A percentile compares a stretch with the other conserved stretches of the same genome.
Conservation (phyloP, 164 flowering plant genomes). For the Nelumbo lutea region DNA sequence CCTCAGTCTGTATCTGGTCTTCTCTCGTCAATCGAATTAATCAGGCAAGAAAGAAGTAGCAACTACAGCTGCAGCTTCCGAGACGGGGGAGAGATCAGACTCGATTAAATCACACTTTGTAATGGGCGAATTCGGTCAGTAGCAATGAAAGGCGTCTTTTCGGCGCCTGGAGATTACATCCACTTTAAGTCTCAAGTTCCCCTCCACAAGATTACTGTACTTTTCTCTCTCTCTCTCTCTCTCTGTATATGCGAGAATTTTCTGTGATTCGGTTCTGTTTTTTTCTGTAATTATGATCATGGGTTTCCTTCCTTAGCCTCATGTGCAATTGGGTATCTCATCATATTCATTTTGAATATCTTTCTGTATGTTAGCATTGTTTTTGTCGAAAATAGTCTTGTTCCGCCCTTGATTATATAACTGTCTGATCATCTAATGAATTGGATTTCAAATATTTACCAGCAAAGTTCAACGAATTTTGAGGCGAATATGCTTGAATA, state of each 20-base stretch:
- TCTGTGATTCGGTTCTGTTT: not conserved
- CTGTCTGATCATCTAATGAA: not conserved
- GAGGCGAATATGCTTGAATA: too few relatives aligned
- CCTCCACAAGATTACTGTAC: constrained; percentile 95
- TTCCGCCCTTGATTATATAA: not conserved
- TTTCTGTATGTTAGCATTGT: not conserved
- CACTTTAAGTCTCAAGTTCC: constrained; percentile 99
- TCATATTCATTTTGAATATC: not conserved
- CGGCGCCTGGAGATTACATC: constrained; percentile 95
- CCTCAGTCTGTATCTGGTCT: too few relatives aligned
- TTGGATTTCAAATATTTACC: not conserved
- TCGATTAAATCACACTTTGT: constrained; percentile 6
- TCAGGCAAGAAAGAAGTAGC: not conserved
- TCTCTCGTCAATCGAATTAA: not conserved
- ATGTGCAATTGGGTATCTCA: constrained; percentile 6
- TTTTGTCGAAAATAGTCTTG: not conserved
- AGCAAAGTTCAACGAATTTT: too few relatives aligned
- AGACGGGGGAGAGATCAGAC: not conserved
- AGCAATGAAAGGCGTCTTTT: constrained; percentile 46
- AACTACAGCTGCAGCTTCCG: not conserved
- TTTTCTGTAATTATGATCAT: not conserved
- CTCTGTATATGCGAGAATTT: too few relatives aligned
- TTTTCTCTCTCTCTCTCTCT: constrained; percentile 16
- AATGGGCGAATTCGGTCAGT: constrained; percentile 14
- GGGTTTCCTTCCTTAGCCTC: constrained; percentile 2